A percentile compares a stretch with the other conserved stretches of the same genome.
phyloP scores from a whole-genome alignment of 139 green algal species.

The Tetraselmis striata region DNA sequence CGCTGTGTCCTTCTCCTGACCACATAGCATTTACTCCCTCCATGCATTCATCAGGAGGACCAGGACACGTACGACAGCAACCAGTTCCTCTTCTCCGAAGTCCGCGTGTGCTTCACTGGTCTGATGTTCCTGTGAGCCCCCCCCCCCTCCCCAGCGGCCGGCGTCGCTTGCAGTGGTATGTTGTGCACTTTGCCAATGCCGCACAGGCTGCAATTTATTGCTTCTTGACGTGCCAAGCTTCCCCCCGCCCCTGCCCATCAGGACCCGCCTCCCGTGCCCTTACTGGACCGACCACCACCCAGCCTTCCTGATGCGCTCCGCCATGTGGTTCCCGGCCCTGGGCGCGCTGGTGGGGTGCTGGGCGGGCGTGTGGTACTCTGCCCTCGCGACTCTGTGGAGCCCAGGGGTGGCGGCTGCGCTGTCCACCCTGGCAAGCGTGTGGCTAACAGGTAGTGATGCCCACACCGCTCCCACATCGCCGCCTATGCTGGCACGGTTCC shows the following conservation, averaged over 20 bases:
- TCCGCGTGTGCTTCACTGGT: constrained; percentile 43
- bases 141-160: too few relatives aligned
- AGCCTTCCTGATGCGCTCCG: constrained; percentile 40
- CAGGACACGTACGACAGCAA: constrained; percentile 27
- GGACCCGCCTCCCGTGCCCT: constrained; percentile 39
- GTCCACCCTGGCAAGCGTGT: constrained; percentile 35
- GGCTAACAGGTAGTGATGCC: constrained; percentile 31
- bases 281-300: constrained; percentile 45
- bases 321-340: constrained; percentile 40
- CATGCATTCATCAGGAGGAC: too few relatives aligned
- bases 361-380: constrained; percentile 27
- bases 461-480: too few relatives aligned
- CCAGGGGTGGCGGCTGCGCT: constrained; percentile 12
- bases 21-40: too few relatives aligned
- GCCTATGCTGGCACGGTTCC: too few relatives aligned
- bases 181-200: too few relatives aligned
- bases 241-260: too few relatives aligned
- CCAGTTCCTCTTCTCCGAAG: constrained; percentile 14
- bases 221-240: too few relatives aligned
- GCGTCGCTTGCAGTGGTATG: too few relatives aligned
- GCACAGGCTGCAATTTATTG: too few relatives aligned
- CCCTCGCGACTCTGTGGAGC: constrained; percentile 25
- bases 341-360: constrained; percentile 37
- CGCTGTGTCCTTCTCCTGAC: too few relatives aligned
- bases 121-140: constrained; percentile 56